phyloP scores from a whole-genome alignment of 2,329 filamentous ascomycete genomes.

The Neopestalotiopsis sp. region DNA sequence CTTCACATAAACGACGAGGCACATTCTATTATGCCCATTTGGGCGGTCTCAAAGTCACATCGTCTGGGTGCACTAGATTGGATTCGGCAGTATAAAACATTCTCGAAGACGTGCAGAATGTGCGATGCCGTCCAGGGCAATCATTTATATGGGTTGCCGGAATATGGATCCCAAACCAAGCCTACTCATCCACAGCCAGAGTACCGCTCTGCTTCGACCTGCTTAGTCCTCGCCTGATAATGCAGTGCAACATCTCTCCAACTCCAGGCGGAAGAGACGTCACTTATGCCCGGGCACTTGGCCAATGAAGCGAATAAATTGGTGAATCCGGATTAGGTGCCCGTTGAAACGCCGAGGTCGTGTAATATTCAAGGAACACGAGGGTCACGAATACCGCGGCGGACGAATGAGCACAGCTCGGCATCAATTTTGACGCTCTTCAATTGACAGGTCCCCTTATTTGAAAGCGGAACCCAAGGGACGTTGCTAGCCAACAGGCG shows the following conservation, averaged over 20 bases:
- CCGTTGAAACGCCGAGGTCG: conserved; percentile 17
- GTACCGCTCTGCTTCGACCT: background rate
- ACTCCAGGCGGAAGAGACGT: background rate
- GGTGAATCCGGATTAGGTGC: background rate
- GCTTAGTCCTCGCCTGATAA: background rate
- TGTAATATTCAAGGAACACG: background rate
- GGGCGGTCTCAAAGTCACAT: background rate
- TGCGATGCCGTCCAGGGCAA: background rate
- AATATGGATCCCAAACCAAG: background rate
- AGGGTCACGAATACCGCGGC: background rate
- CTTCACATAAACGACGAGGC: conserved; percentile 14
- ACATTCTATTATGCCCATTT: conserved; percentile 5
- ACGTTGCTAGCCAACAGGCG: no score
- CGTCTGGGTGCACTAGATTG: conserved; percentile 7
- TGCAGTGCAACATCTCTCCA: background rate
- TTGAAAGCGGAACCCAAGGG: no score
- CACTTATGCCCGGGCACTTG: background rate
- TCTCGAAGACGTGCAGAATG: conserved; percentile 15
- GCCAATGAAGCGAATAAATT: conserved; percentile 10
- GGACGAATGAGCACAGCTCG: background rate
- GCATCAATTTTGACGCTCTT: background rate
- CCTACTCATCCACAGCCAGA: background rate
- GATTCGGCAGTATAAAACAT: conserved; percentile 14
- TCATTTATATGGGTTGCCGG: background rate
- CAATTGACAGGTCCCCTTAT: background rate